phyloP scores from a whole-genome alignment of 306 rosid genomes.

The Adenanthera pavonina region DNA sequence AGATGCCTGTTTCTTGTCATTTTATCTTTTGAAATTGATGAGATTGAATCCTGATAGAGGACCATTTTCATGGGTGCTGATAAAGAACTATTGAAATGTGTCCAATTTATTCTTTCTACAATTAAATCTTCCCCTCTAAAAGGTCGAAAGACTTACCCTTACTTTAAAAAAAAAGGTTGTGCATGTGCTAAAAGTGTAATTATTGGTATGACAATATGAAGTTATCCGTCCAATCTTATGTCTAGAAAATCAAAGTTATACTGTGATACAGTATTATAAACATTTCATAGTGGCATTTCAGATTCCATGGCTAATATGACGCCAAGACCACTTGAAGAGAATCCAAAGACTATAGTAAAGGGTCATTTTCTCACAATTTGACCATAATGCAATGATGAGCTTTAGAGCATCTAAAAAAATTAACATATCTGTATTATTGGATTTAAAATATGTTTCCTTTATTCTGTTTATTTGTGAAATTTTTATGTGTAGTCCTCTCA shows the following conservation, averaged over 20 bases:
- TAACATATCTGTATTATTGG: conserved; percentile 2
- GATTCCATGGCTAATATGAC: conserved; percentile 7
- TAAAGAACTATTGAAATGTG: no score
- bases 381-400: conserved; percentile 15
- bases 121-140: no score
- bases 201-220: not conserved
- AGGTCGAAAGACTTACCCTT: no score
- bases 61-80: no score
- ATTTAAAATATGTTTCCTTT: conserved; percentile 15
- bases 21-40: conserved; percentile 2
- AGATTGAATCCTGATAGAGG: not conserved
- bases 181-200: no score
- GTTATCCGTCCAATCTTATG: not conserved
- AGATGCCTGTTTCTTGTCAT: conserved; percentile 12
- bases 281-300: not conserved
- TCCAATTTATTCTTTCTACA: no score
- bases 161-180: no score
- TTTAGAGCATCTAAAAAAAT: conserved; percentile 16
- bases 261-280: not conserved
- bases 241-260: not conserved
- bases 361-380: conserved; percentile 19
- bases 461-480: not conserved
- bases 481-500: conserved; percentile 32
- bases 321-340: conserved; percentile 24
- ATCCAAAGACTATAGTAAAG: conserved; percentile 13